phyloP scores from a whole-genome alignment of 495 filamentous ascomycete species.

The Immersiella caudata region DNA sequence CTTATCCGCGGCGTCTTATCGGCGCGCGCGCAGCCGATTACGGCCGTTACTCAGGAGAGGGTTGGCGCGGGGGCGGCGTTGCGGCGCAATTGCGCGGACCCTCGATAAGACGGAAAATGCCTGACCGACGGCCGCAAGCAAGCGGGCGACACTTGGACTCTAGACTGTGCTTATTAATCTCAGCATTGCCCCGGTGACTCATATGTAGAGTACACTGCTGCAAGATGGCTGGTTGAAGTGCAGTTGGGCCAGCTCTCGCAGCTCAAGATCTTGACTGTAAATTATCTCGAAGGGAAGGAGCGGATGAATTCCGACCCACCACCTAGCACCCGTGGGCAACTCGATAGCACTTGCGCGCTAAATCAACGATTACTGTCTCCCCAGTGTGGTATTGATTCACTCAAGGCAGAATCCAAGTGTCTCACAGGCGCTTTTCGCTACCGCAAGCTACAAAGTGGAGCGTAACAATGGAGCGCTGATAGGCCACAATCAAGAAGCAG shows the following conservation, averaged over 20 bases:
- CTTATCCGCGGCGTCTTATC: no score
- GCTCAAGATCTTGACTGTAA: background rate
- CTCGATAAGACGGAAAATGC: background rate
- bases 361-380: background rate
- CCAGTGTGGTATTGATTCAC: background rate
- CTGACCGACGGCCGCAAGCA: background rate
- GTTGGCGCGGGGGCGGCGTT: no score
- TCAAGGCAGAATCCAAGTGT: background rate
- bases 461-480: background rate
- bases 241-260: background rate
- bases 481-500: conserved; percentile 24
- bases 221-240: background rate
- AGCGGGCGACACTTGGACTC: background rate
- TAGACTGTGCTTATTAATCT: background rate
- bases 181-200: background rate
- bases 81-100: no score
- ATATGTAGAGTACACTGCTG: background rate
- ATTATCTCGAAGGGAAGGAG: background rate
- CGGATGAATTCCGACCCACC: background rate
- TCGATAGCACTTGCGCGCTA: background rate
- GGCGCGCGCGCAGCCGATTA: no score
- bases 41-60: no score
- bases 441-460: background rate
- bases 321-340: background rate
- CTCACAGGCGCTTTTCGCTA: background rate